These are phyloP conservation scores for Flammula alnicola DNA, from an alignment of 1,284 basidiomycete genomes.

Conservation along the genomic window DNA sequence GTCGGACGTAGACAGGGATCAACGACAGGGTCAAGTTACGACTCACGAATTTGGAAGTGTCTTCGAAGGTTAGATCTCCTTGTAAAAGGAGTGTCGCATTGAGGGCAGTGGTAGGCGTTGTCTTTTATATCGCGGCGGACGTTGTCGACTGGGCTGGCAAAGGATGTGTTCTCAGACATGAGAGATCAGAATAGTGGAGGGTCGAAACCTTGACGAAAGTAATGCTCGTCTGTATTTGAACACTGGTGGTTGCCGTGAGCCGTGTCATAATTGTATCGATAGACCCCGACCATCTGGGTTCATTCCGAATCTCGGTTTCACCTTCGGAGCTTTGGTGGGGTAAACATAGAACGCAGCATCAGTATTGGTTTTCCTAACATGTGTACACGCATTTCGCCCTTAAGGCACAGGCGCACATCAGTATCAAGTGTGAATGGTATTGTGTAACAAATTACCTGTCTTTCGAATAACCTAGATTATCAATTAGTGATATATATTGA, in stretches of 20 bases:
- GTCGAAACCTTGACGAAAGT: slow-evolving; percentile 14
- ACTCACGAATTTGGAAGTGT: slow-evolving; percentile 37
- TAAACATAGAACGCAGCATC: slow-evolving; percentile 16
- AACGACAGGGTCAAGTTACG: background rate
- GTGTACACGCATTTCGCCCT: no score
- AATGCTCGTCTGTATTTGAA: slow-evolving; percentile 24
- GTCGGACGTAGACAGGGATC: slow-evolving; percentile 9
- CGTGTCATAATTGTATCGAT: no score
- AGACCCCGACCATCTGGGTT: no score
- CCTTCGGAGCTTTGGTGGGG: slow-evolving; percentile 26
- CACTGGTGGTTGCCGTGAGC: slow-evolving; percentile 16
- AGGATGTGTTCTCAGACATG: slow-evolving; percentile 20
- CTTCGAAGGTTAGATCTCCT: slow-evolving; percentile 36
- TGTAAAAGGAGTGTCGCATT: slow-evolving; percentile 37
- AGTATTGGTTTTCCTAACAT: no score
- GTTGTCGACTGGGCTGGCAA: slow-evolving; percentile 30
- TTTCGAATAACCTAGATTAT: slow-evolving; percentile 1
- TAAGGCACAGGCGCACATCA: slow-evolving; percentile 5
- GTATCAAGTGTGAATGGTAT: no score
- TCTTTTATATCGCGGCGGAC: slow-evolving; percentile 34
- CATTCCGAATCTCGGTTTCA: slow-evolving; percentile 10
- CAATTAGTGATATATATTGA: no score
- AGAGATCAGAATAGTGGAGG: slow-evolving; percentile 18
- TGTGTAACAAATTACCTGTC: no score
- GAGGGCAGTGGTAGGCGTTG: slow-evolving; percentile 36